These are phyloP conservation scores for Salvia sclarea DNA, from an alignment of 305 asterid species.

Conservation along the genomic window DNA sequence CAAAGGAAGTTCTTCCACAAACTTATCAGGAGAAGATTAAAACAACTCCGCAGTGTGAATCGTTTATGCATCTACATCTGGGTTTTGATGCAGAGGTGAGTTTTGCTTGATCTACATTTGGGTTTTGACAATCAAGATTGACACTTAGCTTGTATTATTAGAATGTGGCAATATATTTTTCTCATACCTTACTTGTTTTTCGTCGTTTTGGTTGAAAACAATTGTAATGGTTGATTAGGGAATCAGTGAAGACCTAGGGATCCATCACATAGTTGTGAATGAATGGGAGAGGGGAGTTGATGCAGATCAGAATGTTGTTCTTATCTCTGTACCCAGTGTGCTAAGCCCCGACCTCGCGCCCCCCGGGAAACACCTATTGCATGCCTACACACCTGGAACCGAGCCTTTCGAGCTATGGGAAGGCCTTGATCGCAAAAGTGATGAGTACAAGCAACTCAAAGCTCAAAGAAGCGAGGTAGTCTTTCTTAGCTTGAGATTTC, in stretches of 20 bases:
- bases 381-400: slow-evolving; percentile 94
- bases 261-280: slow-evolving; percentile 92
- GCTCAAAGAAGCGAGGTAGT: slow-evolving; percentile 80
- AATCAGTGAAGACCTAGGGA: slow-evolving; percentile 70
- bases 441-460: slow-evolving; percentile 86
- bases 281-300: slow-evolving; percentile 94
- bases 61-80: slow-evolving; percentile 96
- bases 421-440: slow-evolving; percentile 82
- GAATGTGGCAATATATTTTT: too few relatives aligned
- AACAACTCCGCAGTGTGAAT: slow-evolving; percentile 84
- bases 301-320: slow-evolving; percentile 89
- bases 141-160: too few relatives aligned
- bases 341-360: slow-evolving; percentile 88
- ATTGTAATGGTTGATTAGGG: slow-evolving; percentile 41
- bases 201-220: neutral
- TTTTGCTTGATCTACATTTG: neutral
- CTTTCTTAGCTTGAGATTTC: slow-evolving; percentile 6
- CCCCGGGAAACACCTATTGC: slow-evolving; percentile 81
- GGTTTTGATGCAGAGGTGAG: slow-evolving; percentile 83
- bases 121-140: neutral
- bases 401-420: slow-evolving; percentile 90
- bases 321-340: slow-evolving; percentile 83
- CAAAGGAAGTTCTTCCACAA: slow-evolving; percentile 66
- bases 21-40: slow-evolving; percentile 58
- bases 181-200: too few relatives aligned